Percentiles rank a stretch among this genome's conserved stretches.
phyloP scores from a whole-genome alignment of 2,329 filamentous ascomycete genomes.

The Fusarium acutatum region DNA sequence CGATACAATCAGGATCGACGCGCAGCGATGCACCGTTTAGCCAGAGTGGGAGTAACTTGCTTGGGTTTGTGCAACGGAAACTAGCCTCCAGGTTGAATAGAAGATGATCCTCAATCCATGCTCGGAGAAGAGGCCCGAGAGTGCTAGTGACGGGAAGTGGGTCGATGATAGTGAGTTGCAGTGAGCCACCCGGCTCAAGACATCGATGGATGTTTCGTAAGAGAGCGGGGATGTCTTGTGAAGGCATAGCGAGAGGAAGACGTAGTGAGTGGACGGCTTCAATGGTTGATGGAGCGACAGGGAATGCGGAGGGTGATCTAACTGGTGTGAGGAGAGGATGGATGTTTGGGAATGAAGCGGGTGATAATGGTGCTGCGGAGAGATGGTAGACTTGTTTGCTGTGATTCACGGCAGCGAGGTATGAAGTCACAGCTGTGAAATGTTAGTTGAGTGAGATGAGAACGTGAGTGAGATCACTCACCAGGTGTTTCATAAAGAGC shows the following conservation, averaged over 20 bases:
- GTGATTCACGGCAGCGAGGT: slow-evolving; percentile 20
- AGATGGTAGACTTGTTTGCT: slow-evolving; percentile 25
- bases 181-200: slow-evolving; percentile 62
- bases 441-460: neutral
- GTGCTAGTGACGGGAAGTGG: slow-evolving; percentile 64
- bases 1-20: slow-evolving; percentile 54
- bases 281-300: slow-evolving; percentile 55
- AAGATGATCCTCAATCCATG: slow-evolving; percentile 70
- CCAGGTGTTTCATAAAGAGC: slow-evolving; percentile 29
- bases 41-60: slow-evolving; percentile 65
- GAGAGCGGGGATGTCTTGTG: slow-evolving; percentile 63
- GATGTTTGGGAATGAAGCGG: slow-evolving; percentile 51
- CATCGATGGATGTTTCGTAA: slow-evolving; percentile 66
- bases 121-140: slow-evolving; percentile 63
- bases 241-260: slow-evolving; percentile 65
- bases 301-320: slow-evolving; percentile 47
- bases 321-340: slow-evolving; percentile 51
- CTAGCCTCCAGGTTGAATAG: slow-evolving; percentile 65
- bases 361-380: slow-evolving; percentile 33
- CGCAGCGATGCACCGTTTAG: slow-evolving; percentile 63
- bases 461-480: neutral
- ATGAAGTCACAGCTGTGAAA: slow-evolving; percentile 11
- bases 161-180: slow-evolving; percentile 70
- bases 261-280: slow-evolving; percentile 61
- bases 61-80: slow-evolving; percentile 68